Evolutionary conservation across 2,329 filamentous ascomycete genomes (phyloP).

Genomic region (Ambrosiella xylebori): DNA sequence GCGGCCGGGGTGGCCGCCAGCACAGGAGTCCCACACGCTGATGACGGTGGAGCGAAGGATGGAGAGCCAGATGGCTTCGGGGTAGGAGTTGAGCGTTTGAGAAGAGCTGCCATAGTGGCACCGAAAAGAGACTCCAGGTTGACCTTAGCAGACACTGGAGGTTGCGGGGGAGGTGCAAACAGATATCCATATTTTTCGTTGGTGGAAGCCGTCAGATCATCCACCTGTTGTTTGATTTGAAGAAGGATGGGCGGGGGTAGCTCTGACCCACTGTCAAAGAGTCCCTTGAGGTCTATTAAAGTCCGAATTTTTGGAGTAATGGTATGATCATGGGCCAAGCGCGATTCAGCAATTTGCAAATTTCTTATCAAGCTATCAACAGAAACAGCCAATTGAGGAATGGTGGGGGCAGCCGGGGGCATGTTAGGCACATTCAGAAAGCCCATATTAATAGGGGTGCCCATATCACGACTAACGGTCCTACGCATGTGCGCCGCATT

Average conservation of each 20-base stretch:
- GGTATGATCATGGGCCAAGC: conserved; percentile 57
- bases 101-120: conserved; percentile 39
- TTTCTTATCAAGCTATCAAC: conserved; percentile 60
- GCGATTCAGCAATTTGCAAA: conserved; percentile 56
- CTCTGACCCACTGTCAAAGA: conserved; percentile 58
- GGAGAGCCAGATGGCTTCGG: not conserved
- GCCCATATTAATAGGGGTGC: not conserved
- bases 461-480: not conserved
- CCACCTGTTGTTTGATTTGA: conserved; percentile 71
- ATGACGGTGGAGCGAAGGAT: not conserved
- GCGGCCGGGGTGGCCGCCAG: conserved; percentile 15
- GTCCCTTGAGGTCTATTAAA: conserved; percentile 62
- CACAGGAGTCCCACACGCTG: not conserved
- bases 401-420: not conserved
- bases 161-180: conserved; percentile 19
- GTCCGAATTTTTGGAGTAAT: conserved; percentile 68
- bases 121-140: conserved; percentile 42
- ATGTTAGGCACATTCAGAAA: not conserved
- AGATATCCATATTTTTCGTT: conserved; percentile 29
- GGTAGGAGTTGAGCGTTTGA: conserved; percentile 25
- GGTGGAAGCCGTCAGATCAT: conserved; percentile 52
- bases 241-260: conserved; percentile 68
- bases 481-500: not conserved
- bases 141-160: conserved; percentile 19
- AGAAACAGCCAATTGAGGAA: conserved; percentile 11